Percentiles rank a stretch among this genome's conserved stretches.
phyloP scores from a whole-genome alignment of 2,329 filamentous ascomycete genomes.

The Fusarium nurragi region DNA sequence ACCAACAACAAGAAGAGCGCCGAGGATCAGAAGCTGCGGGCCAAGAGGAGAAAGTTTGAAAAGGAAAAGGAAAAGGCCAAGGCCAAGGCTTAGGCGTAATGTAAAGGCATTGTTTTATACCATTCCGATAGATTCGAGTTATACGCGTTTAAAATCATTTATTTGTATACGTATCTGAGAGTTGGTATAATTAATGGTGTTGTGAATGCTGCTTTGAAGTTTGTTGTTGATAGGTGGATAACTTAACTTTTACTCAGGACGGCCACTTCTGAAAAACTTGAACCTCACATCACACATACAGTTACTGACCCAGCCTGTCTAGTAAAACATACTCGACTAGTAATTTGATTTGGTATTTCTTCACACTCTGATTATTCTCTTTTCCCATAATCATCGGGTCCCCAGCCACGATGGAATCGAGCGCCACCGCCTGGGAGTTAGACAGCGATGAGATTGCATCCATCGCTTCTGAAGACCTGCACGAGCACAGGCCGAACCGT shows the following conservation, averaged over 20 bases:
- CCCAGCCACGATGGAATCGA: conserved; percentile 33
- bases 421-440: conserved; percentile 51
- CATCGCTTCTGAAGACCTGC: conserved; percentile 58
- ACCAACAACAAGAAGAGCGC: conserved; percentile 92
- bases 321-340: neutral
- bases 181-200: neutral
- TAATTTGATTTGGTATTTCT: neutral
- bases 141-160: conserved; percentile 38
- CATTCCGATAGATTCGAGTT: conserved; percentile 45
- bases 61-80: conserved; percentile 71
- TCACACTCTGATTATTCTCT: neutral
- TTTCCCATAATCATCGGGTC: neutral
- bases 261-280: conserved; percentile 23
- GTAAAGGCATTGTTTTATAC: conserved; percentile 46
- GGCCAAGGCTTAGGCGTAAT: conserved; percentile 51
- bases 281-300: conserved; percentile 23
- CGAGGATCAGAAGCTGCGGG: conserved; percentile 85
- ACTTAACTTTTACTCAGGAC: neutral
- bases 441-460: conserved; percentile 59
- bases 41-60: conserved; percentile 92
- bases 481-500: conserved; percentile 70
- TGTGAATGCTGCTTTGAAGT: neutral
- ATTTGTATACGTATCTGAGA: neutral
- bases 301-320: neutral
- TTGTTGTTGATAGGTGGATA: conserved; percentile 15